Evolutionary conservation across 2,329 filamentous ascomycete species (phyloP).

Genomic region (Pseudocercospora fijiensis): DNA sequence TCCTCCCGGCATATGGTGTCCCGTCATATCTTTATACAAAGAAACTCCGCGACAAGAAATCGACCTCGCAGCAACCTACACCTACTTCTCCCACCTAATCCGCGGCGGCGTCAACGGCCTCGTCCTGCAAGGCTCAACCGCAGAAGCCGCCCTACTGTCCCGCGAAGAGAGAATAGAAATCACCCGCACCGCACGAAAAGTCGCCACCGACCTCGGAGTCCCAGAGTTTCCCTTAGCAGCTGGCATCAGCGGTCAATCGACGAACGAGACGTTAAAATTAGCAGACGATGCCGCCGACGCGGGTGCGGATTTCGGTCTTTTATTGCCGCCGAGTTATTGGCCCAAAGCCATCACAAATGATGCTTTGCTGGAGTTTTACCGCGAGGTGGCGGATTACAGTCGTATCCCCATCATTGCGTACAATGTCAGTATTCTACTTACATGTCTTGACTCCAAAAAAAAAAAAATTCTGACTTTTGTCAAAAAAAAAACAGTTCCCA

Average conservation of each 20-base stretch:
- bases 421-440: constrained; percentile 29
- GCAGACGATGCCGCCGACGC: constrained; percentile 42
- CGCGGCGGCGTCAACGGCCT: constrained; percentile 49
- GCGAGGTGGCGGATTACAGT: constrained; percentile 41
- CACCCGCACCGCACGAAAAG: constrained; percentile 42
- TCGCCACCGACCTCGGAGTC: constrained; percentile 41
- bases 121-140: constrained; percentile 51
- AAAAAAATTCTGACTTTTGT: neutral
- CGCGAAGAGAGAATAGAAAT: constrained; percentile 45
- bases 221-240: constrained; percentile 47
- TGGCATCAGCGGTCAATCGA: constrained; percentile 46
- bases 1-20: constrained; percentile 49
- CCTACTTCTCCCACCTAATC: constrained; percentile 45
- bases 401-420: constrained; percentile 34
- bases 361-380: constrained; percentile 41
- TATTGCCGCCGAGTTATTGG: constrained; percentile 47
- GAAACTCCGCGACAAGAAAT: constrained; percentile 44
- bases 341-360: constrained; percentile 40
- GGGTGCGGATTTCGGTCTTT: constrained; percentile 43
- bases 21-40: constrained; percentile 51
- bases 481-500: constrained; percentile 66
- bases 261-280: constrained; percentile 40
- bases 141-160: constrained; percentile 47
- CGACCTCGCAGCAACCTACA: constrained; percentile 49
- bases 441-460: too few relatives aligned